Base-by-base conservation (phyloP, 2,329 filamentous ascomycete genomes). In the Fusarium avenaceum region DNA sequence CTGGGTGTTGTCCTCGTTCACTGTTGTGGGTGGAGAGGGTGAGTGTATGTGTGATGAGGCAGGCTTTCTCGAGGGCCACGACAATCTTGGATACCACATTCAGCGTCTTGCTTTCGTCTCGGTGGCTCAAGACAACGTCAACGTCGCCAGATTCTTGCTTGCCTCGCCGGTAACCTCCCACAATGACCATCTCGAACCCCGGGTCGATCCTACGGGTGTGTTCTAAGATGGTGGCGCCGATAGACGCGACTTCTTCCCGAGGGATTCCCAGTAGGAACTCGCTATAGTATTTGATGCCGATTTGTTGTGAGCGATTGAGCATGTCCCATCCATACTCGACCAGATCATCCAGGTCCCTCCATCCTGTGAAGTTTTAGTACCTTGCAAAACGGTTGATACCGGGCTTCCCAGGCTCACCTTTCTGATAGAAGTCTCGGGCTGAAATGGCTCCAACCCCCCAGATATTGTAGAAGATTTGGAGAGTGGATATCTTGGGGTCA, bases 221-320 rank as follows among this genome's bases (percentile, higher is more conserved):
- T 3, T 80, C 73, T 2, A 90, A 83, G 17, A 97, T 85, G 1
- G 84, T 82, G 6, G 80, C 73, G 0, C 86, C 87, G 53, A 97
- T 97, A 0, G 76, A 74, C 70, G 93, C 89, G 0, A 93, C 91
- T 77, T 98, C 94, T 0, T 75, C 59, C 2, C 94, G 87, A 0
- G 92, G 86, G 6, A 98, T 92, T 15, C 86, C 88, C 17, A 85
- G 79, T 45, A 87, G 81, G 56, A 99, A 92, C 67, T 98, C 95
- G 33, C 96, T 91, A 76, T 96, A 97, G 79, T 90, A 97, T 76
- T 98, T 98, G 44, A 97, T 83, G 0, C 96, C 95, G 56, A 98
- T 97, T 76, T 98, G 94, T 78, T 97, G 95, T 2, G 93, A 91
- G 14, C 94, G 88, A 1, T 85, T 90, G 2, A 98, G 82, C 0